Percentiles rank a stretch among this genome's conserved stretches.
Conservation (phyloP, 176 grass and related monocot species). For the Ananas comosus region DNA sequence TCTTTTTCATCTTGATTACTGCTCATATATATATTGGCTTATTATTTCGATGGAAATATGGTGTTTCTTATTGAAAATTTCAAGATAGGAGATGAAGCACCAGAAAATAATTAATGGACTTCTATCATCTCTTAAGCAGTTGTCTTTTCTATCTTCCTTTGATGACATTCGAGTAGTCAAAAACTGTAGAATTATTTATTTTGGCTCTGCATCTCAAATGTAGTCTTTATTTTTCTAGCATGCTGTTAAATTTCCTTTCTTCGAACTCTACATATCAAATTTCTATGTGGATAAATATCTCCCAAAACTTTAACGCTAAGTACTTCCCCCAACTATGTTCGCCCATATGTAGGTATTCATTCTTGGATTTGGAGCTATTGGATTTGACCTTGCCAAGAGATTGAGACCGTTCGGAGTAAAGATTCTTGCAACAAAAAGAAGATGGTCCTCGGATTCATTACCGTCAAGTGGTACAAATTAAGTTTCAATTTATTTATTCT, state of each 20-base stretch:
- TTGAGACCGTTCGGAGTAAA: slow-evolving; percentile 84
- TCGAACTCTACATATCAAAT: not conserved
- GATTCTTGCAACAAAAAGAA: slow-evolving; percentile 81
- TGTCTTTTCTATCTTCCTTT: no score
- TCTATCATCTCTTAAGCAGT: not conserved
- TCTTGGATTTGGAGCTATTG: slow-evolving; percentile 89
- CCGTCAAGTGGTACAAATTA: slow-evolving; percentile 33
- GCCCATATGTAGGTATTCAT: slow-evolving; percentile 55
- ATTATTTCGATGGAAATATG: not conserved
- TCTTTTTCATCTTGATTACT: slow-evolving; percentile 4
- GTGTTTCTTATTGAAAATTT: not conserved
- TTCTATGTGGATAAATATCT: not conserved
- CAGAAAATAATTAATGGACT: not conserved
- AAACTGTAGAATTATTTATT: no score
- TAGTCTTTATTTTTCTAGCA: no score
- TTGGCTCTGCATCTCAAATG: no score
- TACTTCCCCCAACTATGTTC: not conserved
- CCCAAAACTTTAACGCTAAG: not conserved
- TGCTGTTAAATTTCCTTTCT: not conserved
- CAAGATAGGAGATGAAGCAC: not conserved
- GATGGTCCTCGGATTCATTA: slow-evolving; percentile 51
- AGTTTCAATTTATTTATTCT: slow-evolving; percentile 6
- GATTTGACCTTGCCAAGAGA: slow-evolving; percentile 68
- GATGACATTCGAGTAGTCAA: no score
- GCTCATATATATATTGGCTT: not conserved